Evolutionary conservation across 2,329 filamentous ascomycete genomes (phyloP), one percentile per base, ranked within the genome.

Genomic region (Ophidiomyces ophidiicola): DNA sequence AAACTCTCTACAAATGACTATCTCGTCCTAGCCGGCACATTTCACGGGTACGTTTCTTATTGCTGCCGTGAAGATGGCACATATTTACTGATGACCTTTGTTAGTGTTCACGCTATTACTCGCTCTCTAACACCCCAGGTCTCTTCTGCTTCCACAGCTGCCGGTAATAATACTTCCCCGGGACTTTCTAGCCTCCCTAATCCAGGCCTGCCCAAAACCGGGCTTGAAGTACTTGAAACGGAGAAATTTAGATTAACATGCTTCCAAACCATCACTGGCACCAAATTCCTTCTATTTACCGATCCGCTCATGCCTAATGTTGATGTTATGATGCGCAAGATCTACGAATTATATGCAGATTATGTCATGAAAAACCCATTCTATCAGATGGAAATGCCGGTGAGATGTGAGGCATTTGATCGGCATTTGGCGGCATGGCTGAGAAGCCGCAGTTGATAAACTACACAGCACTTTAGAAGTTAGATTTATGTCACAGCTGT

Each of bases 301-400:
- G 90, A 96, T 61, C 78, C 78, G 11, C 76, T 84, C 48, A 87
- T 92, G 66, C 75, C 49, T 18, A 93, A 92, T 54, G 79, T 92
- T 26, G 90, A 96, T 52, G 71, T 76, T 8, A 80, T 88, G 31
- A 78, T 94, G 50, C 73, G 77, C 56, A 81, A 77, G 59, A 80
- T 94, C 52, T 96, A 98, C 60, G 90, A 96, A 59, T 66, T 96
- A 37, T 98, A 96, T 66, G 75, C 84, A 36, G 90, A 98, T 62
- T 96, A 84, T 59, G 90, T 98, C 50, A 96, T 94, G 85, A 98
- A 96, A 71, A 98, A 98, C 60, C 90, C 90, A 1, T 98, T 98
- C 57, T 96, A 96, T 64, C 87, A 90, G 55, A 70, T 94, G 42
- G 90, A 98, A 66, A 98, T 96, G 87, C 90, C 90, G 5, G 77